Percentiles rank a stretch among this genome's conserved stretches.
Conservation (phyloP, 2,329 filamentous ascomycete species). For the Cryphonectria radicalis region DNA sequence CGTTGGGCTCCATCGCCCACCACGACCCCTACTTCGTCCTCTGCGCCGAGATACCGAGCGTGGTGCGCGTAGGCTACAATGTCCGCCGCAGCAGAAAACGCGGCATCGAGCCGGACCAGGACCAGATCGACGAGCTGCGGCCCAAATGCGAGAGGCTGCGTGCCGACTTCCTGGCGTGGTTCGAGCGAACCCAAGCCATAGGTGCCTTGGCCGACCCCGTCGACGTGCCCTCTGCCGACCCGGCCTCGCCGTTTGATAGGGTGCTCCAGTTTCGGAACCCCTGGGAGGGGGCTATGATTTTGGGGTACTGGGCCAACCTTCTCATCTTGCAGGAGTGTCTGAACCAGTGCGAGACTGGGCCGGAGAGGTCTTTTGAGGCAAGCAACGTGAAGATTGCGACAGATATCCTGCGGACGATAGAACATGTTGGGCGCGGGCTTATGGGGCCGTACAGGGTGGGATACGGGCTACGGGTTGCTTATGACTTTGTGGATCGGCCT, state of each 20-base stretch:
- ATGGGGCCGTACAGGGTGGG: conserved; percentile 46
- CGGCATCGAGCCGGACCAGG: conserved; percentile 37
- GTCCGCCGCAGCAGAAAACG: conserved; percentile 39
- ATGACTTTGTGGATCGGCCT: conserved; percentile 43
- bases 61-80: conserved; percentile 40
- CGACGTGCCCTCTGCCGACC: conserved; percentile 38
- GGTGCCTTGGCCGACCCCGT: conserved; percentile 34
- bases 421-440: conserved; percentile 42
- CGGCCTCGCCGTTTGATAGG: conserved; percentile 39
- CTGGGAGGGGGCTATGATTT: conserved; percentile 42
- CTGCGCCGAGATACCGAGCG: conserved; percentile 41
- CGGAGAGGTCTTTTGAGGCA: conserved; percentile 32
- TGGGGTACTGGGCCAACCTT: conserved; percentile 45
- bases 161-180: conserved; percentile 41
- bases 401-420: conserved; percentile 44
- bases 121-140: conserved; percentile 37
- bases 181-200: conserved; percentile 33
- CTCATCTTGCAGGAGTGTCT: conserved; percentile 46
- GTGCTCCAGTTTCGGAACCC: conserved; percentile 39
- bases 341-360: conserved; percentile 38
- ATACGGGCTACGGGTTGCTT: conserved; percentile 44
- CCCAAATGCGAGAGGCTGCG: conserved; percentile 37
- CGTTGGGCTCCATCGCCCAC: conserved; percentile 16
- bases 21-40: conserved; percentile 41
- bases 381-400: conserved; percentile 36